Base-by-base conservation (phyloP, 2,329 filamentous ascomycete species). In the Sporothrix protearum region DNA sequence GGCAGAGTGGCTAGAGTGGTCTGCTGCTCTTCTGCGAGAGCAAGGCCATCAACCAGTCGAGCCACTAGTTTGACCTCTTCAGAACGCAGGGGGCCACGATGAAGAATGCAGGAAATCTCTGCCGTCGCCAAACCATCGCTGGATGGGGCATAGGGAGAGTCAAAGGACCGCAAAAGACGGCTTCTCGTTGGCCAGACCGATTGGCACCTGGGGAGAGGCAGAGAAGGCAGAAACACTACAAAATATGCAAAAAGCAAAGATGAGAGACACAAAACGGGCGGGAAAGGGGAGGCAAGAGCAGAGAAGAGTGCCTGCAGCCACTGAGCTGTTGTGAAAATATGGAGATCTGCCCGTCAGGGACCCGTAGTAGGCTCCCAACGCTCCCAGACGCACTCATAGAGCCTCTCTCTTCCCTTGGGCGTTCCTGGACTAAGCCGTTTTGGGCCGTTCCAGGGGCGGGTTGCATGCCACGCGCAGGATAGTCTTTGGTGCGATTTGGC, bases 81-180 rank as follows among this genome's bases (percentile, higher is more conserved):
- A 45, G 59, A 45, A 53, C 22, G 68, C 71, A 72, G 57, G 71
- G 71, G 64, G 68, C 71, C 71, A 72, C 71, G 68, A 63, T 68
- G 71, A 71, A 70, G 68, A 72, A 72, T 72, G 71, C 68, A 71
- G 22, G 28, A 68, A 63, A 61, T 36, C 9, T 28, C 42, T 39
- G 59, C 36, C 51, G 36, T 30, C 61, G 10, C 55, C 59, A 69
- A 28, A 45, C 33, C 16, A 22, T 51, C 30, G 47, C 33, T 30
- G 51, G 51, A 47, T 45, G 51, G 67, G 51, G 36, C 39, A 22
- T 19, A 69, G 51, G 67, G 51, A 45, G 36, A 39, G 49, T 14
- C 33, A 22, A 63, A 42, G 53, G 12, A 42, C n/a, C 16, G 19
- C 9, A 22, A 36, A 59, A 19, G 33, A 63, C n/a, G 12, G 47